A percentile compares a stretch with the other conserved stretches of the same genome.
Conservation (phyloP, 2,329 filamentous ascomycete genomes). For the Lanzia echinophila region DNA sequence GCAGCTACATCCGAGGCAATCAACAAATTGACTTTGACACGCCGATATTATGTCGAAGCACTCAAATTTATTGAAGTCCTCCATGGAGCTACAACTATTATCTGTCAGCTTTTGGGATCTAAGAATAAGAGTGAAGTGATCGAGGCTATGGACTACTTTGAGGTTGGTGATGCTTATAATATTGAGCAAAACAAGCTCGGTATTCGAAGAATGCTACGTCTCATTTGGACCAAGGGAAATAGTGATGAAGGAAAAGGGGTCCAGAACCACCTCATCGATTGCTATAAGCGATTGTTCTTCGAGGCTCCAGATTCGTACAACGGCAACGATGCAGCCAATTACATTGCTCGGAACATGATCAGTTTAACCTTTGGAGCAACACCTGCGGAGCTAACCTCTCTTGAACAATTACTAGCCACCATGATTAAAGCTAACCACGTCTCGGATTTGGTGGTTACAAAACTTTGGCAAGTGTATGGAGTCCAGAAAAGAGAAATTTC, state of each 20-base stretch:
- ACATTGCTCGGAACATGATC: constrained; percentile 97
- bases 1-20: constrained; percentile 85
- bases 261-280: constrained; percentile 92
- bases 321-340: constrained; percentile 86
- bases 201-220: constrained; percentile 87
- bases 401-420: constrained; percentile 89
- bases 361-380: constrained; percentile 94
- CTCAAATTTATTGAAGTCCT: constrained; percentile 89
- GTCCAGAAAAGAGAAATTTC: constrained; percentile 92
- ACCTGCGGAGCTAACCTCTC: constrained; percentile 86
- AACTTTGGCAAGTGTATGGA: constrained; percentile 96
- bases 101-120: constrained; percentile 84
- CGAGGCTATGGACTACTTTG: constrained; percentile 98
- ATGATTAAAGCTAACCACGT: constrained; percentile 96
- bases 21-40: constrained; percentile 78
- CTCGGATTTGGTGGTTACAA: constrained; percentile 77
- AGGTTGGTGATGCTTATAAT: constrained; percentile 91
- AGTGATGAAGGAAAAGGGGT: constrained; percentile 98
- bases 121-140: constrained; percentile 98
- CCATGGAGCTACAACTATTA: constrained; percentile 70
- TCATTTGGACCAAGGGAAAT: constrained; percentile 99
- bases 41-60: constrained; percentile 88
- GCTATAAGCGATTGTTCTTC: constrained; percentile 93
- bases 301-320: constrained; percentile 86
- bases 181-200: constrained; percentile 88